A percentile compares a stretch with the other conserved stretches of the same genome.
Evolutionary conservation across 202 grass and related monocot genomes (phyloP).

Genomic region (Digitaria exilis): DNA sequence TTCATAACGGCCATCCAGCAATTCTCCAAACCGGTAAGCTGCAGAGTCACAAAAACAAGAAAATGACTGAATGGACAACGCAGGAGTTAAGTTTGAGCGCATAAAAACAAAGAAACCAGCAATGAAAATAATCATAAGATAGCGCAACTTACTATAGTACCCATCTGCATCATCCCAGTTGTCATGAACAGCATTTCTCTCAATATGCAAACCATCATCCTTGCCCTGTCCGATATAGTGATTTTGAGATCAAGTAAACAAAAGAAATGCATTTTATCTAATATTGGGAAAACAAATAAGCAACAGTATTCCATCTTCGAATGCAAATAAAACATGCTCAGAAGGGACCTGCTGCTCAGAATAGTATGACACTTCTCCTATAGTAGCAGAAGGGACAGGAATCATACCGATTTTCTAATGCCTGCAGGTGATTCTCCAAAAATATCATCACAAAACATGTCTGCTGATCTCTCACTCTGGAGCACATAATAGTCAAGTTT

Average conservation of each 20-base stretch:
- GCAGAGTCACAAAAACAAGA: conserved; percentile 28
- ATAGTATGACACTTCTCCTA: neutral
- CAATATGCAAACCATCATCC: conserved; percentile 63
- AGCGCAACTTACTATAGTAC: conserved; percentile 88
- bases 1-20: conserved; percentile 94
- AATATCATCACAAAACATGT: conserved; percentile 98
- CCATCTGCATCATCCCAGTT: conserved; percentile 99
- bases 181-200: conserved; percentile 80
- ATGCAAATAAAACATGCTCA: neutral
- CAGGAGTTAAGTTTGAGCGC: neutral
- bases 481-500: conserved; percentile 39
- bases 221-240: conserved; percentile 62
- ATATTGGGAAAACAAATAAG: neutral
- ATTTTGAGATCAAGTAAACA: neutral
- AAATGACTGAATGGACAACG: conserved; percentile 16
- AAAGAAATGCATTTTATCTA: conserved; percentile 16
- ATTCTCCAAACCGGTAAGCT: conserved; percentile 90
- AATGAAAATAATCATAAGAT: neutral
- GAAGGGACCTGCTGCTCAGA: neutral
- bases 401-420: conserved; percentile 70
- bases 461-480: conserved; percentile 84
- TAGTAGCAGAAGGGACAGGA: conserved; percentile 1
- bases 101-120: conserved; percentile 30
- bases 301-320: conserved; percentile 8
- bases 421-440: conserved; percentile 93